phyloP scores from a whole-genome alignment of 2,329 filamentous ascomycete species.

The Chaetomium sp. region DNA sequence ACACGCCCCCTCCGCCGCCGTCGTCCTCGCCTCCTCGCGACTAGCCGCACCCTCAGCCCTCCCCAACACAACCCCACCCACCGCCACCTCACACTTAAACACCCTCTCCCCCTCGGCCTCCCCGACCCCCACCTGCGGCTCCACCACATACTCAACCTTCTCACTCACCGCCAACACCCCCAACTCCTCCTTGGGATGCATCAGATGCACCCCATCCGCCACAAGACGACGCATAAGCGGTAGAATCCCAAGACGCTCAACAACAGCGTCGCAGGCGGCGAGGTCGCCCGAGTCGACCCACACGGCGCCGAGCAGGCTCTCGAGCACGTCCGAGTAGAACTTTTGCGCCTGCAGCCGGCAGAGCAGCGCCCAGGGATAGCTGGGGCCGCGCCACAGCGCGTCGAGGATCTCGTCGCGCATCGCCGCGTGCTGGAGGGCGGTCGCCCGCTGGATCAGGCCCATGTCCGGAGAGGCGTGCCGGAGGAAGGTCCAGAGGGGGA shows the following conservation, averaged over 20 bases:
- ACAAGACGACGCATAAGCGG: constrained; percentile 64
- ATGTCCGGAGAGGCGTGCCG: constrained; percentile 57
- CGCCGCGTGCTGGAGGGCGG: constrained; percentile 48
- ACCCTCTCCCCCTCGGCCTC: constrained; percentile 34
- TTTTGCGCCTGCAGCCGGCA: constrained; percentile 68
- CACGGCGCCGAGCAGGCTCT: constrained; percentile 77
- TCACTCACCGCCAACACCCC: constrained; percentile 57
- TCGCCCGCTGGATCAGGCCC: constrained; percentile 47
- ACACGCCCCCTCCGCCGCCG: constrained; percentile 41
- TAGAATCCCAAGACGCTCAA: constrained; percentile 67
- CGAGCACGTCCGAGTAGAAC: constrained; percentile 81
- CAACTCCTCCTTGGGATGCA: constrained; percentile 69
- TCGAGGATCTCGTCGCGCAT: constrained; percentile 53
- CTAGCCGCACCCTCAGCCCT: constrained; percentile 50
- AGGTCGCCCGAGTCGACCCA: constrained; percentile 77
- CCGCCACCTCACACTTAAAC: constrained; percentile 51
- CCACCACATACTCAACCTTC: constrained; percentile 57
- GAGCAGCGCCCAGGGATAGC: constrained; percentile 79
- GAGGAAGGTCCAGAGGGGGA: constrained; percentile 71
- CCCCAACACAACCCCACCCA: constrained; percentile 52
- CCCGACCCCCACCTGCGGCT: constrained; percentile 32
- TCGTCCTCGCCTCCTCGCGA: constrained; percentile 56
- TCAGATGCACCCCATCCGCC: constrained; percentile 56
- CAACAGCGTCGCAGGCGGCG: constrained; percentile 61
- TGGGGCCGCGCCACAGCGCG: constrained; percentile 51